Conservation (phyloP, 164 flowering plant genomes). For the Aristolochia contorta region DNA sequence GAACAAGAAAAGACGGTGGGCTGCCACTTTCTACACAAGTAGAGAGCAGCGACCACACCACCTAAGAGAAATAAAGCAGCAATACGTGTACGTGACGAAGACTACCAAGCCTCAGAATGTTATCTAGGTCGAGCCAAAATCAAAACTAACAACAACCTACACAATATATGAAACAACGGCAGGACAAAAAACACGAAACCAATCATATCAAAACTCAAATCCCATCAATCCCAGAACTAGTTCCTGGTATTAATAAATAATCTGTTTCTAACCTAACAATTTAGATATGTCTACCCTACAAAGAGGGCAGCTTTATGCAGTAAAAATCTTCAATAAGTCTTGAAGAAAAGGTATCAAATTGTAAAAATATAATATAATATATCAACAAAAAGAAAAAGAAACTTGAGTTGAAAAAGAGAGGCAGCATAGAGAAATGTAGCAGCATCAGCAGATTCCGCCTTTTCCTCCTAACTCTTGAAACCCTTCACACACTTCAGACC, state of each 20-base stretch:
- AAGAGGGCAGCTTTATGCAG: conserved; percentile 16
- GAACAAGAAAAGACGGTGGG: too few relatives aligned
- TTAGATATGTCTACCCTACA: background rate
- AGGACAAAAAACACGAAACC: background rate
- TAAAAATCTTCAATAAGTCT: conserved; percentile 23
- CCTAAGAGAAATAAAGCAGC: too few relatives aligned
- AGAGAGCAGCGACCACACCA: too few relatives aligned
- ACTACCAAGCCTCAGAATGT: too few relatives aligned
- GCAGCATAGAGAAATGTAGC: background rate
- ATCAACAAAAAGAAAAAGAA: background rate
- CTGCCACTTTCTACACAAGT: too few relatives aligned
- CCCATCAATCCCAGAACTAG: background rate
- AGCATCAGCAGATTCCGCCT: conserved; percentile 11
- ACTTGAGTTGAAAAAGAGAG: background rate
- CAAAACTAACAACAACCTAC: too few relatives aligned
- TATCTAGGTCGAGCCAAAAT: too few relatives aligned
- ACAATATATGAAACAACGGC: background rate
- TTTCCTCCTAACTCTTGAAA: background rate
- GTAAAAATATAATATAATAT: conserved; percentile 7
- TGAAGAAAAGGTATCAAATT: conserved; percentile 22
- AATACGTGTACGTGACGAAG: too few relatives aligned
- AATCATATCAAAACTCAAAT: background rate
- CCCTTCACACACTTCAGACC: background rate
- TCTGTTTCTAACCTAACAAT: background rate
- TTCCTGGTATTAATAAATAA: background rate